Conservation (phyloP, 176 grass and related monocot species). For the Juncus inflexus region DNA sequence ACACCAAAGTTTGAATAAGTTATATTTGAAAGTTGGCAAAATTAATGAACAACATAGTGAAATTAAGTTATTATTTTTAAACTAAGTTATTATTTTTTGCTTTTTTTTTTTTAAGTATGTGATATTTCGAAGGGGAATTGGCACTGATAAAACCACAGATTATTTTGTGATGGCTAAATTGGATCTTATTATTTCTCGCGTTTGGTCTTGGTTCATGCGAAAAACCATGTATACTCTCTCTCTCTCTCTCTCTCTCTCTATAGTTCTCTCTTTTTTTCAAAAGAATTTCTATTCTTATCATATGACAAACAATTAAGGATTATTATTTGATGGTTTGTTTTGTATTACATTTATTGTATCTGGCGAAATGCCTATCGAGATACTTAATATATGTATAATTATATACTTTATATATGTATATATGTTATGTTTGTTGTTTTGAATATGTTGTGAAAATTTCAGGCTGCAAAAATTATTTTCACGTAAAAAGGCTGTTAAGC, state of each 20-base stretch:
- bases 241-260: background rate
- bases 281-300: too few relatives aligned
- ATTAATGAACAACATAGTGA: background rate
- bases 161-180: conserved; percentile 96
- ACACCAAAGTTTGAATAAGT: too few relatives aligned
- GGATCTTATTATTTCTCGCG: conserved; percentile 72
- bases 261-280: background rate
- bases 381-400: too few relatives aligned
- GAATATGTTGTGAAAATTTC: conserved; percentile 18
- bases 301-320: too few relatives aligned
- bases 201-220: conserved; percentile 68
- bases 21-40: too few relatives aligned
- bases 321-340: too few relatives aligned
- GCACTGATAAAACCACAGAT: conserved; percentile 73
- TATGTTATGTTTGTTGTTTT: conserved; percentile 26
- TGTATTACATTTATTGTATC: too few relatives aligned
- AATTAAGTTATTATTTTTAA: conserved; percentile 3
- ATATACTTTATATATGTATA: too few relatives aligned
- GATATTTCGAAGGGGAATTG: conserved; percentile 92
- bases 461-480: conserved; percentile 78
- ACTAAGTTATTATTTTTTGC: background rate
- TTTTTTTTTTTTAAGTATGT: conserved; percentile 59
- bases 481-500: conserved; percentile 43
- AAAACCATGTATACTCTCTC: conserved; percentile 65
- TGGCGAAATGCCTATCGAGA: conserved; percentile 8